Base-by-base conservation (phyloP, 257 asterid species). In the Prunella vulgaris region DNA sequence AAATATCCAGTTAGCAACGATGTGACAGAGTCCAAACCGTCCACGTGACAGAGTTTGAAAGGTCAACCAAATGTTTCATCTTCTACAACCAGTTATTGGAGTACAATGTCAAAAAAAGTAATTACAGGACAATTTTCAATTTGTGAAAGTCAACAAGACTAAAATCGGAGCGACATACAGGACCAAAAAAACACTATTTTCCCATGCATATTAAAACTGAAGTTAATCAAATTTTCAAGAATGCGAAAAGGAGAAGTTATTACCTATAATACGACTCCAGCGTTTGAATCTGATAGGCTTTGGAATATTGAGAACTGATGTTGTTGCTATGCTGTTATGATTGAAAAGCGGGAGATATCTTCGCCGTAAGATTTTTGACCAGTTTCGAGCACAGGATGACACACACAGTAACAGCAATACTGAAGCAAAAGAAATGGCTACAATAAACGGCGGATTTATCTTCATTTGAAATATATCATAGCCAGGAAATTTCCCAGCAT, bases 181-280 rank as follows among this genome's bases (percentile, higher is more conserved):
- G 12, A 52, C 28, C 1, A 52, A 18, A 52, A 18, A 52, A 1
- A 20, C 10, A 52, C 42, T 7, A 35, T 35, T 7, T 5, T 20
- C 28, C 25, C 28, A 35, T 35, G 42, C 46, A 14, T 6, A 28
- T 42, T 15, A 42, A 42, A 8, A 59, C 18, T 56, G 12, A 40
- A 69, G 58, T 24, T 9, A 37, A 22, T 18, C 63, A 20, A 35
- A 57, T 1, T 14, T 18, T 20, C 52, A 51, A 35, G 65, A 59
- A 52, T 35, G 40, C 25, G 37, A 18, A 7, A 66, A 56, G 59
- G n/a, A 56, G 56, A 24, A 67, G 14, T 35, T 71, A 25, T 71
- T 75, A 90, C 97, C 97, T 77, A 87, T 84, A 71, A 90, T 83
- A 66, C 61, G 61, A 70, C 97, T 88, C 96, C 99, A 87, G 3